A percentile compares a stretch with the other conserved stretches of the same genome.
Evolutionary conservation across 176 grass and related monocot species (phyloP).

Genomic region (Cenchrus purpureus): DNA sequence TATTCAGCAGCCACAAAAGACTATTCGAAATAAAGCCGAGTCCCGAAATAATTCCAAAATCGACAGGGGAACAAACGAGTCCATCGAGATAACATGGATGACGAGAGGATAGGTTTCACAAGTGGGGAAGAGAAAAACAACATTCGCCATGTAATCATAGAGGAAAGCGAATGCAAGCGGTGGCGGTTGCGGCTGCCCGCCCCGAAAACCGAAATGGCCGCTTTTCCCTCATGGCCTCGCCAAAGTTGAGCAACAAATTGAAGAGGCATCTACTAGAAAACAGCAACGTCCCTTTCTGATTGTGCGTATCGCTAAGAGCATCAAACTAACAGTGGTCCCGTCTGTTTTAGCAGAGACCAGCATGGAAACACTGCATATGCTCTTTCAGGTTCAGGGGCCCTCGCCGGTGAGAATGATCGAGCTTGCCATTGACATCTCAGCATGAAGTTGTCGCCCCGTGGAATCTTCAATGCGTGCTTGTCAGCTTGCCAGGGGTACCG

Average conservation of each 20-base stretch:
- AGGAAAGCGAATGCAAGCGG: too few relatives aligned
- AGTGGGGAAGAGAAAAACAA: not conserved
- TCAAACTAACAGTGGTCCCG: not conserved
- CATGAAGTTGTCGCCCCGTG: too few relatives aligned
- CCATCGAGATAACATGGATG: not conserved
- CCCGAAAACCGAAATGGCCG: conserved; percentile 6
- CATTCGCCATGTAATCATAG: not conserved
- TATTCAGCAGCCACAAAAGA: not conserved
- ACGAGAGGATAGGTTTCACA: not conserved
- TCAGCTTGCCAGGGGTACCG: too few relatives aligned
- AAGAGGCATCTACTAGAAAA: not conserved
- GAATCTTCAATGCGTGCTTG: too few relatives aligned
- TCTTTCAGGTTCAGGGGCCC: not conserved
- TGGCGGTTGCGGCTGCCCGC: too few relatives aligned
- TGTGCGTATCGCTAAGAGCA: not conserved
- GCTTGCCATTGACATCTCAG: too few relatives aligned
- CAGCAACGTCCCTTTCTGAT: not conserved
- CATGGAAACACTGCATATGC: not conserved
- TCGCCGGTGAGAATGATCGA: too few relatives aligned
- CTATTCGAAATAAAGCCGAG: not conserved
- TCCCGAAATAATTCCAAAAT: not conserved
- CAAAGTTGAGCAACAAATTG: not conserved
- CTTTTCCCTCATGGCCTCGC: not conserved
- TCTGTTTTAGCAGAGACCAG: not conserved
- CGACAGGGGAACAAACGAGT: conserved; percentile 21